These are phyloP conservation scores for Epichloe glyceriae DNA, from an alignment of 2,329 filamentous ascomycete species.

Conservation along the genomic window DNA sequence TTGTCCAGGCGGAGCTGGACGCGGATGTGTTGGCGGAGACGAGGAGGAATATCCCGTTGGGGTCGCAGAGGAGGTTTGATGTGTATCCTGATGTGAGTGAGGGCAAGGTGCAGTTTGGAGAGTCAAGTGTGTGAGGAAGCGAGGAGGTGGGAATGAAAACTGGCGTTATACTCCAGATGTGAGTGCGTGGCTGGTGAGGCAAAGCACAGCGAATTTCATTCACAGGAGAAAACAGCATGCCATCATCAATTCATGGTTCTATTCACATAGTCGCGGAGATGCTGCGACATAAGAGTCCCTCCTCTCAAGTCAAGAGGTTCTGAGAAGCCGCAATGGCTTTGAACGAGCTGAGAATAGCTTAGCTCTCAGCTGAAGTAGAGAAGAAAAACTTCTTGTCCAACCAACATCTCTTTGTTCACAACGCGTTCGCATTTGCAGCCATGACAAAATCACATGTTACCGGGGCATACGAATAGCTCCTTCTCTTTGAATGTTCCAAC, in stretches of 20 bases:
- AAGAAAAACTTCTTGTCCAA: background rate
- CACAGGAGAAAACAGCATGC: background rate
- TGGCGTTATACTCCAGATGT: no score
- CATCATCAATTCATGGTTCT: background rate
- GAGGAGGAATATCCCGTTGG: constrained; percentile 72
- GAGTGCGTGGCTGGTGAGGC: no score
- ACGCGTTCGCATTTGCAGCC: background rate
- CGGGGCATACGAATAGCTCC: background rate
- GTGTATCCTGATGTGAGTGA: constrained; percentile 83
- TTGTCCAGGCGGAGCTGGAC: constrained; percentile 60
- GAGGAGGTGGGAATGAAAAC: no score
- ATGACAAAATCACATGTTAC: background rate
- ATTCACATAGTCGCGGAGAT: background rate
- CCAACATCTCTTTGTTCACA: background rate
- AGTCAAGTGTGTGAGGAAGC: constrained; percentile 10
- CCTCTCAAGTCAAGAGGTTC: background rate
- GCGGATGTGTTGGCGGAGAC: constrained; percentile 58
- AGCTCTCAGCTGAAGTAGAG: background rate
- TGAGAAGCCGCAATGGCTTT: background rate
- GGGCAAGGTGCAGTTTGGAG: constrained; percentile 31
- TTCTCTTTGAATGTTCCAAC: background rate
- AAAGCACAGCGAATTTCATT: background rate
- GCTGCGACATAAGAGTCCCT: background rate
- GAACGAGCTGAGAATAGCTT: background rate
- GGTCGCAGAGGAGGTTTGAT: constrained; percentile 79